Evolutionary conservation across 2,329 filamentous ascomycete genomes (phyloP), one percentile per base, ranked within the genome.

Genomic region (Epichloe brachyelytri): DNA sequence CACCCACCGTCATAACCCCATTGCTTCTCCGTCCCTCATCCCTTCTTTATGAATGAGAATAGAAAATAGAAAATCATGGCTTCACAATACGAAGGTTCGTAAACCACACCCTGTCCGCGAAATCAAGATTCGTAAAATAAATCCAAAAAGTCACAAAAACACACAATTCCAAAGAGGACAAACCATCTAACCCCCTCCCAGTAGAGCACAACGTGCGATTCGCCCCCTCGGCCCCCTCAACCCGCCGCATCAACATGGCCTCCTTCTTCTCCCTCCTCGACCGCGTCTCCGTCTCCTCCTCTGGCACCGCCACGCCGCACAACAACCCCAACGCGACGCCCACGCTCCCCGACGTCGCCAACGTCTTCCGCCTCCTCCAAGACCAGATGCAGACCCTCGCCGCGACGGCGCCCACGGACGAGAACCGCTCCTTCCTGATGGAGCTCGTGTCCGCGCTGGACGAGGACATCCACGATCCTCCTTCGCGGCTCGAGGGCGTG

Each of bases 121-220:
- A n/a, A 7, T 4, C 11, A 11, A 43, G 11, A 43, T 26, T 4
- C 17, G 19, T 4, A 26, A 38, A 38, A 3, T 1, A 10, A n/a
- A n/a, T n/a, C n/a, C n/a, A 15, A 3, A 5, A 26, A n/a, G 15
- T 3, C 14, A 37, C 17, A 2, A 11, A 26, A 19, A 12, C 11
- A 11, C 19, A 12, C 10, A 30, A 15, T 15, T 4, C 3, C 2
- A 10, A 10, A 30, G 8, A 30, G 26, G 26, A 30, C 49, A 49
- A 17, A 43, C 36, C 43, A 43, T 20, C 51, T 50, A 30, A 38
- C 50, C 30, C 43, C 19, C 26, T 26, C 17, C 11, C 56, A 84
- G 80, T 84, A 63, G 80, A 84, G 63, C 80, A 84, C 69, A 78
- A 78, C 63, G 78, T 83, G 65, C 71, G 75, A 58, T 63, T 72